Base-by-base conservation (phyloP, 371 early-diverging fungal species). In the Zychaea mexicana region DNA sequence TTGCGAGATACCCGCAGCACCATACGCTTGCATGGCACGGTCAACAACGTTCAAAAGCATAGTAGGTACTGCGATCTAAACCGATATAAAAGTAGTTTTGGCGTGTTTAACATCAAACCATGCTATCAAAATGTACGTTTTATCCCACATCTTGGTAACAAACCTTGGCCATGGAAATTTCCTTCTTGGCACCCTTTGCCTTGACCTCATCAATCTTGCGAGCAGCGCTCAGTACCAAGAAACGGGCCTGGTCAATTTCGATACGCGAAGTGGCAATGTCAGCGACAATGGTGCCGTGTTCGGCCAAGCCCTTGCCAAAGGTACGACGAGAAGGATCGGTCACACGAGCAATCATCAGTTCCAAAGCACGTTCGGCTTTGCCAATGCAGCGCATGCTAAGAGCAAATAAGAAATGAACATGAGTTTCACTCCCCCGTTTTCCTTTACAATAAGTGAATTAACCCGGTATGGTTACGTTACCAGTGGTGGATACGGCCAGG, bases 301-400 rank as follows among this genome's bases (percentile, higher is more conserved):
- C 88, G 24, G 87, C 85, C 26, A 96, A 78, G 24, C 82, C 62
- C 71, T 90, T 90, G 58, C 96, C 96, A 78, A 97, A 97, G 1
- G 97, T 91, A 27, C 86, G 82, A 57, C 96, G 91, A 8, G 88
- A 72, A 9, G 90, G 88, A 69, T 88, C 88, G n/a, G 95, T 93
- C n/a, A 91, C 88, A 46, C 97, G 90, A 15, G 76, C 71, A 46
- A 98, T 70, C 90, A 94, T 93, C 61, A 85, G 72, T 52, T 95
- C 96, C 60, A 98, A 75, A 27, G 88, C 90, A 62, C 97, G 92
- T 74, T 97, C 98, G 22, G 95, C 97, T 82, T 92, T 86, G 53
- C 98, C 98, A 58, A 98, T 90, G 28, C 92, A 83, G 55, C 97
- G 92, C 97, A 97, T 98, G 81, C 95, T 90, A 71, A 70, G n/a